Conservation (phyloP, 139 green algal genomes). For the Chlorella vulgaris region DNA sequence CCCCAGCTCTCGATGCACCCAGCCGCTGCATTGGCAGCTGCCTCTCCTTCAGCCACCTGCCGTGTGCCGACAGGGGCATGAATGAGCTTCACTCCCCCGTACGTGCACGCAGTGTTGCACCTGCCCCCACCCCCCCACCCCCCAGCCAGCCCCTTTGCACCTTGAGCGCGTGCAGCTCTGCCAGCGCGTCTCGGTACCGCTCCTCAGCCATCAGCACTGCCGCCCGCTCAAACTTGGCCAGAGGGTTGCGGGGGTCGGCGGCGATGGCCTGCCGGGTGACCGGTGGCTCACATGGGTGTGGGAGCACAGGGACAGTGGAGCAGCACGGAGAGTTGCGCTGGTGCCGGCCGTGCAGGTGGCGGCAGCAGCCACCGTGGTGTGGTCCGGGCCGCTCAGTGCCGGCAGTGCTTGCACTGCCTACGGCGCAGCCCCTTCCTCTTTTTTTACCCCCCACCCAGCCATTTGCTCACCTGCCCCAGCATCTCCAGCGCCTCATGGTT, state of each 20-base stretch:
- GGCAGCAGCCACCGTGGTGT: too few relatives aligned
- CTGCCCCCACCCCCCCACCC: not conserved
- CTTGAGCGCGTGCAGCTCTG: conserved; percentile 74
- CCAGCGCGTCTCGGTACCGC: conserved; percentile 67
- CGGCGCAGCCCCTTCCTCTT: too few relatives aligned
- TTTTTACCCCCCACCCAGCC: not conserved
- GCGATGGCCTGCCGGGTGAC: conserved; percentile 66
- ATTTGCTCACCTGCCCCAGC: conserved; percentile 50
- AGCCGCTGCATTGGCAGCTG: too few relatives aligned
- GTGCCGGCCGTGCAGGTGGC: too few relatives aligned
- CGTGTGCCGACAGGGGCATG: too few relatives aligned
- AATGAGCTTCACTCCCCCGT: too few relatives aligned
- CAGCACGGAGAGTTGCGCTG: not conserved
- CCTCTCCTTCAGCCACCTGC: too few relatives aligned
- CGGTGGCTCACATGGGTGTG: not conserved
- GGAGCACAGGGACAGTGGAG: not conserved
- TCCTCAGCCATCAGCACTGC: conserved; percentile 76
- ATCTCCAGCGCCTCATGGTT: conserved; percentile 71
- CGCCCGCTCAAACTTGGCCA: conserved; percentile 90
- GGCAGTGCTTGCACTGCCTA: too few relatives aligned
- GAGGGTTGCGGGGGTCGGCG: conserved; percentile 86
- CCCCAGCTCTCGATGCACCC: too few relatives aligned
- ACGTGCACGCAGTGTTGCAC: not conserved
- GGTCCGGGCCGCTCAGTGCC: too few relatives aligned
- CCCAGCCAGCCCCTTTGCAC: not conserved